phyloP scores from a whole-genome alignment of 352 stramenopile species.

The Phytophthora litchii region DNA sequence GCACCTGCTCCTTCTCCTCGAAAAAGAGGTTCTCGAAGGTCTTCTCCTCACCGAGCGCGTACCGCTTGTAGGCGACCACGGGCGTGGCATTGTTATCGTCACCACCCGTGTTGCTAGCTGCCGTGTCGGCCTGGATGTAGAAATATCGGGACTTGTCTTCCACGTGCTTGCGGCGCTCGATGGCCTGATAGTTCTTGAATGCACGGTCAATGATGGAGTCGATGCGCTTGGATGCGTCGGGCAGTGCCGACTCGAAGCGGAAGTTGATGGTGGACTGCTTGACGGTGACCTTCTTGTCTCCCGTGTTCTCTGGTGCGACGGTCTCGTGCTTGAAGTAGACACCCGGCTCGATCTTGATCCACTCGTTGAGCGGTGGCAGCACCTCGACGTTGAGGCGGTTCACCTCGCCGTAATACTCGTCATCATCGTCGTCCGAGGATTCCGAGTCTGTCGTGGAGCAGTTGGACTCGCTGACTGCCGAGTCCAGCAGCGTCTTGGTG shows the following conservation, averaged over 20 bases:
- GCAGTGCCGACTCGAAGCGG: slow-evolving; percentile 27
- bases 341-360: slow-evolving; percentile 45
- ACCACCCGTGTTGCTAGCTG: slow-evolving; percentile 9
- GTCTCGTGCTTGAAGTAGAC: slow-evolving; percentile 41
- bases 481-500: slow-evolving; percentile 10
- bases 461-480: slow-evolving; percentile 21
- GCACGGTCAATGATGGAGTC: slow-evolving; percentile 41
- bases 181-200: slow-evolving; percentile 44
- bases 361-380: slow-evolving; percentile 43
- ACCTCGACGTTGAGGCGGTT: slow-evolving; percentile 45
- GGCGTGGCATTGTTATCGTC: slow-evolving; percentile 9
- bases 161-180: slow-evolving; percentile 35
- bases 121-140: slow-evolving; percentile 40
- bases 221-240: slow-evolving; percentile 44
- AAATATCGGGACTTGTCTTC: slow-evolving; percentile 52
- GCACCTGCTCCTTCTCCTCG: slow-evolving; percentile 69
- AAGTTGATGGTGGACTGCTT: slow-evolving; percentile 34
- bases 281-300: slow-evolving; percentile 28
- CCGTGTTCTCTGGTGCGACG: slow-evolving; percentile 13
- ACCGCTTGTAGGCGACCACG: slow-evolving; percentile 62
- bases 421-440: slow-evolving; percentile 14
- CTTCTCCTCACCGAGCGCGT: slow-evolving; percentile 85
- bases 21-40: slow-evolving; percentile 92
- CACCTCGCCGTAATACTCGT: slow-evolving; percentile 29
- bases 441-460: slow-evolving; percentile 30